A percentile compares a stretch with the other conserved stretches of the same genome.
phyloP scores from a whole-genome alignment of 192 early-diverging fungal species.

The Coemansia sp. region DNA sequence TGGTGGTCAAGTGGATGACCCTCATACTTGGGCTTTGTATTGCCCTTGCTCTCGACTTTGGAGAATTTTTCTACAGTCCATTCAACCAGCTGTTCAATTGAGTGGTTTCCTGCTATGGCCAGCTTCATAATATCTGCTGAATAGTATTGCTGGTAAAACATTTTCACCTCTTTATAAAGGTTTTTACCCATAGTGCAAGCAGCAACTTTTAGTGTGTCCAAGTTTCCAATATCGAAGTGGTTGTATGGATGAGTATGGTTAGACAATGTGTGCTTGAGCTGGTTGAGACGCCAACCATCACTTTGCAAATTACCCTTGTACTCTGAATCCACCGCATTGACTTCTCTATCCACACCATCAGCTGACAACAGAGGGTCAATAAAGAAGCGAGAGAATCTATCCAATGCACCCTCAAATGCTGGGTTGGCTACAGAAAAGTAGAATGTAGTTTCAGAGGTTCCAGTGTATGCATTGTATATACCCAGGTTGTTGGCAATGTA shows the following conservation, averaged over 20 bases:
- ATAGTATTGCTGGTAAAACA: constrained; percentile 83
- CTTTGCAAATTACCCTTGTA: constrained; percentile 81
- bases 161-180: constrained; percentile 60
- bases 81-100: constrained; percentile 64
- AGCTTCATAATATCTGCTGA: constrained; percentile 92
- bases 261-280: background rate
- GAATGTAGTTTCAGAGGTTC: constrained; percentile 10
- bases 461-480: constrained; percentile 32
- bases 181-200: background rate
- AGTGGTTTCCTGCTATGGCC: constrained; percentile 79
- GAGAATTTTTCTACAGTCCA: constrained; percentile 84
- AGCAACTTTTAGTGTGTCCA: constrained; percentile 68
- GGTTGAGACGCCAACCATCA: constrained; percentile 41
- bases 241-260: constrained; percentile 63
- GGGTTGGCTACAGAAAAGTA: constrained; percentile 22
- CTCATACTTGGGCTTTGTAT: constrained; percentile 58
- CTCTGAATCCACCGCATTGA: constrained; percentile 92
- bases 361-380: constrained; percentile 77
- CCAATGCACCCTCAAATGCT: constrained; percentile 58
- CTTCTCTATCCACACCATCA: constrained; percentile 78
- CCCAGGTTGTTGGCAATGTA: constrained; percentile 36
- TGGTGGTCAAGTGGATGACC: constrained; percentile 65
- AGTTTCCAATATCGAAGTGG: constrained; percentile 57
- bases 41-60: constrained; percentile 66
- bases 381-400: constrained; percentile 81